Percentiles rank a stretch among this genome's conserved stretches.
Evolutionary conservation across 192 early-diverging fungal genomes (phyloP).

Genomic region (Backusella australiensis): DNA sequence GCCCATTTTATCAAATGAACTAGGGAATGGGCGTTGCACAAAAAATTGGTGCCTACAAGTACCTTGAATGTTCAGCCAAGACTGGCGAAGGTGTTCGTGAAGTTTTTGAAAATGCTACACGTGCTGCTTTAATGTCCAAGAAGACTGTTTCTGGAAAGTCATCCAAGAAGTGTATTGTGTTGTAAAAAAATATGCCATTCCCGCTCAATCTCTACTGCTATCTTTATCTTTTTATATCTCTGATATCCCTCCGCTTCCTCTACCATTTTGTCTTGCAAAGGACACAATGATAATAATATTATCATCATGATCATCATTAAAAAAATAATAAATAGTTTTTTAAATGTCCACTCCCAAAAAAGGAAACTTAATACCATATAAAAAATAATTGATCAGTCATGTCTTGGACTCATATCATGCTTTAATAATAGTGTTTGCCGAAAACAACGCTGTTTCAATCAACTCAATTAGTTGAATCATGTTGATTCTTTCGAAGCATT

Average conservation of each 20-base stretch:
- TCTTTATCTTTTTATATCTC: not conserved
- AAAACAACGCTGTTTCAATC: too few species aligned
- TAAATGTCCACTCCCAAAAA: not conserved
- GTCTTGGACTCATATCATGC: too few species aligned
- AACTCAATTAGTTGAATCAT: too few species aligned
- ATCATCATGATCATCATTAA: not conserved
- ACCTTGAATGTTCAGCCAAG: slow-evolving; percentile 84
- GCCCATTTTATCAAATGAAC: not conserved
- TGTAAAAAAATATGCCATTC: slow-evolving; percentile 7
- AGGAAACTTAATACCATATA: not conserved
- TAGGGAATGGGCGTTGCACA: slow-evolving; percentile 66
- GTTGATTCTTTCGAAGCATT: too few species aligned
- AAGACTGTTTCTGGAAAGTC: slow-evolving; percentile 16
- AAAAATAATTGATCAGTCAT: too few species aligned
- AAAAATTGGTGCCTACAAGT: slow-evolving; percentile 76
- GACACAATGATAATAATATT: slow-evolving; percentile 3
- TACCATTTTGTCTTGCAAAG: not conserved
- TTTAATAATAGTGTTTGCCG: too few species aligned
- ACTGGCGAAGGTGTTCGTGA: slow-evolving; percentile 74
- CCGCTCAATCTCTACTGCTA: not conserved
- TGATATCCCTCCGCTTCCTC: not conserved
- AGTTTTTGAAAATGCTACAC: slow-evolving; percentile 82
- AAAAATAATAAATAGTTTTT: not conserved
- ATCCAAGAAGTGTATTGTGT: slow-evolving; percentile 17
- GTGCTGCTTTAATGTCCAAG: slow-evolving; percentile 10